Evolutionary conservation across 257 asterid species (phyloP).

Genomic region (Apocynum venetum): DNA sequence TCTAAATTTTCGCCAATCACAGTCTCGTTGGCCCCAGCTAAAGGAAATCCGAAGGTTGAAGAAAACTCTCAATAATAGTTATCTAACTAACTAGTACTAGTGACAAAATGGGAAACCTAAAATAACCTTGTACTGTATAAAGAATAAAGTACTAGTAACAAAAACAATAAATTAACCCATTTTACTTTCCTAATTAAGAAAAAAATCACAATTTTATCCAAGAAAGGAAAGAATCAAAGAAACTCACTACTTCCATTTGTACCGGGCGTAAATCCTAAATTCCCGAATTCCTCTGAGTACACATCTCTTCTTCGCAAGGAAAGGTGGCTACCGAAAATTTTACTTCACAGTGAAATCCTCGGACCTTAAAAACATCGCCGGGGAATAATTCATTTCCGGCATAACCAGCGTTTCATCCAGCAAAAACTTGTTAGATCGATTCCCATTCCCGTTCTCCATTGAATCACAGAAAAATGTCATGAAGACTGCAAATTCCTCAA

Average conservation of each 20-base stretch:
- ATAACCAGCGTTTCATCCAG: neutral
- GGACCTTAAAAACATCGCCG: neutral
- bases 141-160: too few relatives aligned
- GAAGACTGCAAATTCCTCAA: neutral
- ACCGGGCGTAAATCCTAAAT: neutral
- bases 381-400: neutral
- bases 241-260: neutral
- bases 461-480: neutral
- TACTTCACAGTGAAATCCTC: neutral
- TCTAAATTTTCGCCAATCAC: neutral
- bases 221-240: neutral
- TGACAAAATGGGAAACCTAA: too few relatives aligned
- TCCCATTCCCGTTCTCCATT: neutral
- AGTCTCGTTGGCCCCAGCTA: neutral
- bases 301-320: neutral
- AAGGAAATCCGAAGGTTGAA: neutral
- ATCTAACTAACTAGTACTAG: neutral
- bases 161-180: neutral
- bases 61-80: neutral
- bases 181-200: too few relatives aligned
- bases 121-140: too few relatives aligned
- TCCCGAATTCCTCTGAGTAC: neutral
- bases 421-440: neutral
- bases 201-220: neutral
- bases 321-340: neutral